These are phyloP conservation scores for Leccinum rimulosum DNA, from an alignment of 768 basidiomycete species.

Conservation along the genomic window DNA sequence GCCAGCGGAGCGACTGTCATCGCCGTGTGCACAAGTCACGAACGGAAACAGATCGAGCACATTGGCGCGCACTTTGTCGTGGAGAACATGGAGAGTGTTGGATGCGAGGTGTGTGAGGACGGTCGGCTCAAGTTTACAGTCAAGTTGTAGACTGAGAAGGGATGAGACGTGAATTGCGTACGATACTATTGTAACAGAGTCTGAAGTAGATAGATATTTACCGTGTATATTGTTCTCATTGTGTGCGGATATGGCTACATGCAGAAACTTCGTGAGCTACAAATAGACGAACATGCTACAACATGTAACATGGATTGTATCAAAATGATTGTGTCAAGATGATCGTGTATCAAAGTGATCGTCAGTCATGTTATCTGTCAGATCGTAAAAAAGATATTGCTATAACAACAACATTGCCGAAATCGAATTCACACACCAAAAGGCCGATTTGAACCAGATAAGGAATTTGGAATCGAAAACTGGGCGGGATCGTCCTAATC, in stretches of 20 bases:
- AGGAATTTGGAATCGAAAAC: not conserved
- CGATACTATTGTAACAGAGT: not conserved
- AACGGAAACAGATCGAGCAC: slow-evolving; percentile 50
- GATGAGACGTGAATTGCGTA: not conserved
- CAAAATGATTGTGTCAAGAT: not conserved
- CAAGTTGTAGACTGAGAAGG: slow-evolving; percentile 10
- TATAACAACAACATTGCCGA: not conserved
- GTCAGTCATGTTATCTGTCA: slow-evolving; percentile 1
- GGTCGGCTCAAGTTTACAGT: slow-evolving; percentile 46
- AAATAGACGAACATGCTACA: slow-evolving; percentile 1
- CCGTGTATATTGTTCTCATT: not conserved
- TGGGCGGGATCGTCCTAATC: slow-evolving; percentile 5
- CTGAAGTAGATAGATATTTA: not conserved
- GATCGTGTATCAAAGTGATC: not conserved
- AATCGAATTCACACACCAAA: not conserved
- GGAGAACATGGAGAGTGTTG: slow-evolving; percentile 51
- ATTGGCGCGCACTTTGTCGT: slow-evolving; percentile 58
- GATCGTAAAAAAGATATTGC: not conserved
- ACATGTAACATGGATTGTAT: not conserved
- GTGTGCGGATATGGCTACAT: not conserved
- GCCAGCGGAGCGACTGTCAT: slow-evolving; percentile 73
- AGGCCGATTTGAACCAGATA: not conserved
- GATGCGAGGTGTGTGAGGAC: slow-evolving; percentile 39
- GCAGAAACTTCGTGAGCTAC: slow-evolving; percentile 4
- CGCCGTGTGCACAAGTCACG: slow-evolving; percentile 73